Conservation (phyloP, 441 rosid species). For the Macaranga tanarius region DNA sequence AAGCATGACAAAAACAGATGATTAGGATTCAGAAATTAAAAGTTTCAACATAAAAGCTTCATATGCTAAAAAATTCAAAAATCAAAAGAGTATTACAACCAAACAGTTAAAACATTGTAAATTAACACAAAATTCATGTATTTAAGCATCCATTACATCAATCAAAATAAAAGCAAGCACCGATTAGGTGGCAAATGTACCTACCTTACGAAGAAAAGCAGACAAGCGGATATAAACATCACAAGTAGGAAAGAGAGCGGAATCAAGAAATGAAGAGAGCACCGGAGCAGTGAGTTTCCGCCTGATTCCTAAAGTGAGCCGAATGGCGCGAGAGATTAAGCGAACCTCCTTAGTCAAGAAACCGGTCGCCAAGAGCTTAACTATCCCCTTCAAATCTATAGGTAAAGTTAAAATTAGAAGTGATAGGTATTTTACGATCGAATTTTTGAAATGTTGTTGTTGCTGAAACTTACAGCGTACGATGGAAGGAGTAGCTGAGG, state of each 20-base stretch:
- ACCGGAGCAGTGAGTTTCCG: slow-evolving; percentile 45
- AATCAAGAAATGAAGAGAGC: slow-evolving; percentile 46
- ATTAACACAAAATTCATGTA: no score
- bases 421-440: neutral
- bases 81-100: neutral
- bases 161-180: no score
- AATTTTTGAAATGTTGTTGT: no score
- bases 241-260: slow-evolving; percentile 50
- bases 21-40: neutral
- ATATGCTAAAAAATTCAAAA: neutral
- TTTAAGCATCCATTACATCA: no score
- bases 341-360: slow-evolving; percentile 55
- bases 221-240: slow-evolving; percentile 43
- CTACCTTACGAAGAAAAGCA: slow-evolving; percentile 57
- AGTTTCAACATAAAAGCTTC: neutral
- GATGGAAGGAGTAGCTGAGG: slow-evolving; percentile 39
- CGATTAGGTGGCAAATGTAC: slow-evolving; percentile 24
- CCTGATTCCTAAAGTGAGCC: slow-evolving; percentile 55
- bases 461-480: slow-evolving; percentile 39
- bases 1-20: neutral
- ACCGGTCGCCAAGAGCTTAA: slow-evolving; percentile 54
- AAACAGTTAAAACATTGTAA: no score
- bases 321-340: slow-evolving; percentile 53
- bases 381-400: slow-evolving; percentile 70
- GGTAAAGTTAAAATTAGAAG: neutral